Base-by-base conservation (phyloP, 1,284 basidiomycete genomes). In the Ceratobasidium theobromae region DNA sequence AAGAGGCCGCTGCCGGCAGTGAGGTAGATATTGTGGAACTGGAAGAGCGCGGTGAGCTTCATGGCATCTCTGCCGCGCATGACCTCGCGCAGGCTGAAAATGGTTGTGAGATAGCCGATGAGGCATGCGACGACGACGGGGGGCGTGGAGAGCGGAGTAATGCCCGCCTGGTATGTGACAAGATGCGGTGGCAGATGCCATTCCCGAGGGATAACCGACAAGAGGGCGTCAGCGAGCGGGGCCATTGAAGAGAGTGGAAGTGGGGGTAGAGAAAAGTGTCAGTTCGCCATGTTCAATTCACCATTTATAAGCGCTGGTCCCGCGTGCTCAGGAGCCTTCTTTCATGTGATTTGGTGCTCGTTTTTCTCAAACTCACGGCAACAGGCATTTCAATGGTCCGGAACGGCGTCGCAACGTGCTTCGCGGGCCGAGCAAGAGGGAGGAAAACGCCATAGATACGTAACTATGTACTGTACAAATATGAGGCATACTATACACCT, bases 41-140 rank as follows among this genome's bases (percentile, higher is more conserved):
- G 91, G 80, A 99, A 99, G 70, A 95, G 84, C 54, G 83, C 77
- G 73, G 89, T 94, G 74, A 97, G 87, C 80, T 91, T 91, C 74
- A 84, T 82, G 43, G 89, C 84, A 72, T 82, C 80, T 71, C 82
- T 84, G 75, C 84, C 81, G 77, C 85, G 91, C 95, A 98, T 98
- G 73, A 92, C 77, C 72, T 86, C 86, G 73, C 88, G 88, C 48
- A 91, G 84, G 69, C 91, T 86, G 74, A 98, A 98, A 77, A 99
- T 89, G 79, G 90, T 80, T 75, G 85, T 86, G 71, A 99, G 86
- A 82, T 99, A 99, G 66, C 84, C 83, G 33, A 78, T 82, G 69
- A 98, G 83, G 21, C 88, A 80, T 18, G 83, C 78, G 52, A 85
- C 77, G 68, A 97, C 95, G 70, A 84, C 81, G 70, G 85, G 82